Evolutionary conservation across 495 filamentous ascomycete species (phyloP).

Genomic region (Polyplosphaeria fusca): DNA sequence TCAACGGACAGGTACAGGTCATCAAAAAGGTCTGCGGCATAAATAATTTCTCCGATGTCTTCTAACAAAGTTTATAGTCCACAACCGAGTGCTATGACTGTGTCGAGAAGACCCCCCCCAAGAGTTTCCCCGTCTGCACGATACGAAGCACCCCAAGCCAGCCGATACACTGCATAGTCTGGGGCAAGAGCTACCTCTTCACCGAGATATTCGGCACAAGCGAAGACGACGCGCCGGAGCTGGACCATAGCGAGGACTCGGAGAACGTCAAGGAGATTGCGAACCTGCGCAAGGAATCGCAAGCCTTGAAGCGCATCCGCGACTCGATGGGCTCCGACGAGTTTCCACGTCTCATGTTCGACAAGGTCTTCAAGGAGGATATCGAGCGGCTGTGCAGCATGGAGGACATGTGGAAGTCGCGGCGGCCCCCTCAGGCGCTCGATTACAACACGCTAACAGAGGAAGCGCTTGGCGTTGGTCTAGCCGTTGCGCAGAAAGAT

Average conservation of each 20-base stretch:
- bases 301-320: slow-evolving; percentile 77
- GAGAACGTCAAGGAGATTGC: slow-evolving; percentile 89
- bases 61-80: slow-evolving; percentile 50
- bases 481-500: slow-evolving; percentile 58
- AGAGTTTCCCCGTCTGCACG: slow-evolving; percentile 91
- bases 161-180: slow-evolving; percentile 99
- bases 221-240: slow-evolving; percentile 72
- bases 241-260: slow-evolving; percentile 73
- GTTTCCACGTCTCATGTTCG: slow-evolving; percentile 79
- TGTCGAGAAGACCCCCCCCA: slow-evolving; percentile 79
- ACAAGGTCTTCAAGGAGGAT: slow-evolving; percentile 88
- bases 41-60: too few relatives aligned
- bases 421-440: slow-evolving; percentile 69
- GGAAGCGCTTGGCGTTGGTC: slow-evolving; percentile 50
- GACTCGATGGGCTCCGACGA: slow-evolving; percentile 75
- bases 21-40: slow-evolving; percentile 82
- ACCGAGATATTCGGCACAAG: slow-evolving; percentile 90
- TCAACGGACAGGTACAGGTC: slow-evolving; percentile 96
- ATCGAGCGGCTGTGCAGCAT: slow-evolving; percentile 79
- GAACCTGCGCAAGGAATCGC: slow-evolving; percentile 76
- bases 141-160: slow-evolving; percentile 93
- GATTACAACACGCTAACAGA: slow-evolving; percentile 56
- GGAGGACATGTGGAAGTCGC: slow-evolving; percentile 95
- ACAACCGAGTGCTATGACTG: slow-evolving; percentile 97
- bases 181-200: slow-evolving; percentile 94